Percentiles rank a stretch among this genome's conserved stretches.
Evolutionary conservation across 768 basidiomycete genomes (phyloP).

Genomic region (Daedalea quercina): DNA sequence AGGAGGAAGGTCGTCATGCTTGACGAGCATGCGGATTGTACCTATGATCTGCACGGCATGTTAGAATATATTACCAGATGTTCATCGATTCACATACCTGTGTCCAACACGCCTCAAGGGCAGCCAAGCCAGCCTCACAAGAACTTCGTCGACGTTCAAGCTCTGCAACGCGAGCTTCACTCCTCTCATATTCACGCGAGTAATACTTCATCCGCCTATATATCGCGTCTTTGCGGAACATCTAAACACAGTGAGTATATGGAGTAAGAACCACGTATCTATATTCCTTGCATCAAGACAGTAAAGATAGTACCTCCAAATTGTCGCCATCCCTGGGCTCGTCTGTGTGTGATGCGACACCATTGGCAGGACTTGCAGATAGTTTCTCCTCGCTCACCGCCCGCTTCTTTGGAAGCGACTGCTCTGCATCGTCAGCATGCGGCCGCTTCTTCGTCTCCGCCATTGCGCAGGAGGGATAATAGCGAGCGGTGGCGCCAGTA

Average conservation of each 20-base stretch:
- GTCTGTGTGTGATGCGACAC: conserved; percentile 17
- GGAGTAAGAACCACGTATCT: not conserved
- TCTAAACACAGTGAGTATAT: conserved; percentile 6
- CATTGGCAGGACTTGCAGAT: conserved; percentile 20
- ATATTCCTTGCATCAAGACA: not conserved
- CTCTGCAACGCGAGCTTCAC: conserved; percentile 20
- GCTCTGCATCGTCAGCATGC: conserved; percentile 19
- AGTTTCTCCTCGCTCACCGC: conserved; percentile 17
- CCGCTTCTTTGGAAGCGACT: conserved; percentile 21
- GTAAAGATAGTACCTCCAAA: conserved; percentile 18
- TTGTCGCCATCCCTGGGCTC: conserved; percentile 23
- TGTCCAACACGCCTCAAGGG: conserved; percentile 24
- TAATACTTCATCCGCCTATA: conserved; percentile 26
- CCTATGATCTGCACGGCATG: conserved; percentile 16
- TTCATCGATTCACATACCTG: conserved; percentile 11
- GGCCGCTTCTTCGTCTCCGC: conserved; percentile 16
- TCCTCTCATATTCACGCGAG: conserved; percentile 24
- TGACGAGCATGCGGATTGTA: conserved; percentile 22
- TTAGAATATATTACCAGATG: not conserved
- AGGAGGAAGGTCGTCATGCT: conserved; percentile 19
- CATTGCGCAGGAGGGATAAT: not conserved
- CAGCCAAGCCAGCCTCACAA: conserved; percentile 23
- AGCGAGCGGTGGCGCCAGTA: not conserved
- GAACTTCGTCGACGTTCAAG: conserved; percentile 20
- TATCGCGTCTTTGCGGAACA: conserved; percentile 27